Evolutionary conservation across 345 rosid genomes (phyloP).

Genomic region (Turnera subulata): DNA sequence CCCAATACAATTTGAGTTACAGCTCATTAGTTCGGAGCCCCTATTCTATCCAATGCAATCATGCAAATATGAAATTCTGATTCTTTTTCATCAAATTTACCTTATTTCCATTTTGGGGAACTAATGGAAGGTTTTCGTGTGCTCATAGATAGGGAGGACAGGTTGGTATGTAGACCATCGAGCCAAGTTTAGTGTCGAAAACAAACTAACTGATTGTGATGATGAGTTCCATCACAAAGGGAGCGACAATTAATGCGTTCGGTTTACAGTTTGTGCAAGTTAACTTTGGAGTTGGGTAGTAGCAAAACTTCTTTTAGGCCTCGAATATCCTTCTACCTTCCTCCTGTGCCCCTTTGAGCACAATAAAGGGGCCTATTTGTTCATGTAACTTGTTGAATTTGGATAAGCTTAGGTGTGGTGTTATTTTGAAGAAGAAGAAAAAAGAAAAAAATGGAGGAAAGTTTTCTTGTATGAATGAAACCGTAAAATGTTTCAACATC

Average conservation of each 20-base stretch:
- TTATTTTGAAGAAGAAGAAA: neutral
- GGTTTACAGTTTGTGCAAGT: neutral
- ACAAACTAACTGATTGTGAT: no score
- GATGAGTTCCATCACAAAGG: no score
- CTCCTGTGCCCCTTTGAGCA: no score
- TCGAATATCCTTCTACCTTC: no score
- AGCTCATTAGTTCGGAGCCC: neutral
- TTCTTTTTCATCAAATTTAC: neutral
- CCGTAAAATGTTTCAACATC: constrained; percentile 23
- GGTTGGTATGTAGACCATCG: neutral
- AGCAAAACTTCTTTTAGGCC: neutral
- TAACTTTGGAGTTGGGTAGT: neutral
- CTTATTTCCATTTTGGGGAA: neutral
- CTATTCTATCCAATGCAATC: neutral
- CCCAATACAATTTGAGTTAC: neutral
- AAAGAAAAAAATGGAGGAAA: neutral
- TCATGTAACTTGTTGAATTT: no score
- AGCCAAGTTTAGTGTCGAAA: neutral
- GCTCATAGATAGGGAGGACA: constrained; percentile 3
- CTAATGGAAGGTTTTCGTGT: constrained; percentile 16
- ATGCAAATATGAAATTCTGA: neutral
- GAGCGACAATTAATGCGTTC: neutral
- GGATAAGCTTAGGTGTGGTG: constrained; percentile 16
- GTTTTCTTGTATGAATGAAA: no score
- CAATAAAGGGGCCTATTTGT: no score